Evolutionary conservation across 768 basidiomycete species (phyloP), one percentile per base, ranked within the genome.

Genomic region (Termitomyces sp.): DNA sequence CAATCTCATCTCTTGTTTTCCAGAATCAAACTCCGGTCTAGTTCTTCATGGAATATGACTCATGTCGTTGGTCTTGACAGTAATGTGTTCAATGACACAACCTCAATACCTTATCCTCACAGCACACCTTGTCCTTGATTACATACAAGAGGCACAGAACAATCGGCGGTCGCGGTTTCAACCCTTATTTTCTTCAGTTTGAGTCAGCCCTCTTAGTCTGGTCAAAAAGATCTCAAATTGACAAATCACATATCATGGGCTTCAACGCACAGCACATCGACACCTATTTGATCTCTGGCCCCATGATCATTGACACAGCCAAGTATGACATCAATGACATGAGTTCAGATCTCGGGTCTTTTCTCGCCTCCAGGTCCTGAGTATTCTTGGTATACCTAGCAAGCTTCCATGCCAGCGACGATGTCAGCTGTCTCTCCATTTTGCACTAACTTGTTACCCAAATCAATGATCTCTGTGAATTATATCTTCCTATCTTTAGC

Each of bases 151-250:
- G 19, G 10, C 14, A 22, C n/a, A 21, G 26, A 32, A 5, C 38
- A 37, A 55, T 49, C 48, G 48, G 54, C 19, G 48, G 50, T 51
- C 45, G 43, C 42, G 43, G 35, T 37, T 44, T 40, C 17, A 49
- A 45, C 34, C 45, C 17, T 28, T 35, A 45, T 37, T 40, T 34
- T 52, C 37, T 5, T 5, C 44, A 22, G 32, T 34, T 26, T 26
- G 17, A 26, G 9, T 34, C 17, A 49, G 15, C 26, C 22, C 22
- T n/a, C 10, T 11, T n/a, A n/a, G n/a, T 32, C 32, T 15, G 6
- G 17, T 45, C 26, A 45, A 7, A 28, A 9, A 17, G 4, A 45
- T 28, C 17, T 9, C 26, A 28, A 45, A 28, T 28, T 17, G 26
- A n/a, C 44, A 44, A 15, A 44, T 44, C 24, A 43, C 15, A 26